Evolutionary conservation across 208 protist genomes (phyloP).

Genomic region (Leishmania braziliensis): DNA sequence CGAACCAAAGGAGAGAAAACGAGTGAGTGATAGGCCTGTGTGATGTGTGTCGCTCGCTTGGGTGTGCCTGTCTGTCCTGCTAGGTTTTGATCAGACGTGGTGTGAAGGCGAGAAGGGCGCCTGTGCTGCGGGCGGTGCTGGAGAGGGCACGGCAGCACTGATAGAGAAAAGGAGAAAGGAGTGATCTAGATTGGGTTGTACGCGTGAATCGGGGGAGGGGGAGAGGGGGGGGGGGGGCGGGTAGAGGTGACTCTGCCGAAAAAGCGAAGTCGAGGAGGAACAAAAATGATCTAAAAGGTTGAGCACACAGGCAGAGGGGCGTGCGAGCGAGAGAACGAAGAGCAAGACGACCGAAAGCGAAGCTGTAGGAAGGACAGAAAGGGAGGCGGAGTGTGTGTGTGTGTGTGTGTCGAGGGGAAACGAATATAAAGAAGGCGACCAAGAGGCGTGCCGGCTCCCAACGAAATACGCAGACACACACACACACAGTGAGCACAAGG

Average conservation of each 20-base stretch:
- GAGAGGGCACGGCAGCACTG: neutral
- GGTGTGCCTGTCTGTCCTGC: too few species aligned
- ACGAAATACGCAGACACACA: neutral
- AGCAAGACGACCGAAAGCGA: neutral
- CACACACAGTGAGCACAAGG: neutral
- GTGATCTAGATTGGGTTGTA: too few species aligned
- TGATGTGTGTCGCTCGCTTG: too few species aligned
- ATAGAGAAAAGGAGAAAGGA: neutral
- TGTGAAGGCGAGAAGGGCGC: neutral
- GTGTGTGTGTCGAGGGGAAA: neutral
- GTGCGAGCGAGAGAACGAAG: neutral
- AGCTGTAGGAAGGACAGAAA: too few species aligned
- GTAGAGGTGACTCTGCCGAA: too few species aligned
- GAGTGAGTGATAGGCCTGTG: too few species aligned
- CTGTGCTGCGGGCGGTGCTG: neutral
- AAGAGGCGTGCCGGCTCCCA: neutral
- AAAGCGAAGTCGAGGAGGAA: too few species aligned
- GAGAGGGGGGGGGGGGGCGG: neutral
- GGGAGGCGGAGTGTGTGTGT: too few species aligned
- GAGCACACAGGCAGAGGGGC: neutral
- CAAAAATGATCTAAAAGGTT: neutral
- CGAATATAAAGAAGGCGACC: neutral
- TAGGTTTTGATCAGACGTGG: too few species aligned
- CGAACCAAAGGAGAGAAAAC: conserved; percentile 1
- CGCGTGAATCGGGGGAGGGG: neutral